Conservation (phyloP, 371 early-diverging fungal genomes). For the Sporodiniella umbellata region DNA sequence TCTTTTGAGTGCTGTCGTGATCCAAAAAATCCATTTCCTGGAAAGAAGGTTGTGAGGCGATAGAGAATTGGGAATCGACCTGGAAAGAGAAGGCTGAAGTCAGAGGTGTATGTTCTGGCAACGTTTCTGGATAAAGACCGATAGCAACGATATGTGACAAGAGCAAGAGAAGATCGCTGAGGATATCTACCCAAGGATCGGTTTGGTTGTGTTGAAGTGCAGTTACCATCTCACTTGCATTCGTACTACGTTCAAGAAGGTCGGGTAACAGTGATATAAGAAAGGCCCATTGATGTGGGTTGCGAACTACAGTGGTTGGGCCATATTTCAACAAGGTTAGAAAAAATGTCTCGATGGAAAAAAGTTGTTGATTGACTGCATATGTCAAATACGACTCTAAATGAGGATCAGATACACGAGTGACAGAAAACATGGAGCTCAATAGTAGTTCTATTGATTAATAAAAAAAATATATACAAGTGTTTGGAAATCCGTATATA, state of each 20-base stretch:
- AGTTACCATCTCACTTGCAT: constrained; percentile 23
- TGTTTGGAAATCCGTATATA: too few species aligned
- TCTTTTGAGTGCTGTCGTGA: constrained; percentile 25
- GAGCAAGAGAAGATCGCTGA: constrained; percentile 21
- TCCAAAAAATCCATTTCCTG: constrained; percentile 38
- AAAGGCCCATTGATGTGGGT: constrained; percentile 38
- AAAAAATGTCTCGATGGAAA: constrained; percentile 16
- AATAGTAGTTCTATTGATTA: constrained; percentile 30
- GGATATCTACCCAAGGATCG: constrained; percentile 19
- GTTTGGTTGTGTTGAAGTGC: constrained; percentile 14
- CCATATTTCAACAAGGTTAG: constrained; percentile 14
- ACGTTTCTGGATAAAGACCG: constrained; percentile 23
- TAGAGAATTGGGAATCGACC: constrained; percentile 20
- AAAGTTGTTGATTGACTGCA: constrained; percentile 11
- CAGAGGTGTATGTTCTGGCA: neutral
- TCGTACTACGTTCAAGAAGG: constrained; percentile 9
- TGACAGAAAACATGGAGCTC: constrained; percentile 30
- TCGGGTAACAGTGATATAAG: constrained; percentile 23
- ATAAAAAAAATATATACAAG: too few species aligned
- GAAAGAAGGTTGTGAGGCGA: constrained; percentile 22
- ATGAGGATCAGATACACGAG: constrained; percentile 25
- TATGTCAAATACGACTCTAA: constrained; percentile 37
- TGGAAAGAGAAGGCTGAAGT: constrained; percentile 13
- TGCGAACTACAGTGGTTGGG: constrained; percentile 15
- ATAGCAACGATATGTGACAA: constrained; percentile 29